phyloP scores from a whole-genome alignment of 179 eudicot species.

The Pouteria campechiana region DNA sequence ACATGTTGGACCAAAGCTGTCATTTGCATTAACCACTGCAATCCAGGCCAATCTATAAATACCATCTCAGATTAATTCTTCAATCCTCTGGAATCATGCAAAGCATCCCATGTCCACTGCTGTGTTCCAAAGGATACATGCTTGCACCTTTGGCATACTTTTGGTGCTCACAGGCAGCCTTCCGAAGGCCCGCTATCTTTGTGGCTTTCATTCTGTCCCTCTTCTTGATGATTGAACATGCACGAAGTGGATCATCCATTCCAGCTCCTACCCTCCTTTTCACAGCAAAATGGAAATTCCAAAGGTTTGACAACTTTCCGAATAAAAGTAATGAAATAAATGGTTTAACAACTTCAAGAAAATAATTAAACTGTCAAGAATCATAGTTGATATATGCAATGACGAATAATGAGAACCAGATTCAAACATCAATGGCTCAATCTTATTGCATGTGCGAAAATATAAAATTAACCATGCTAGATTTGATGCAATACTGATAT shows the following conservation, averaged over 20 bases:
- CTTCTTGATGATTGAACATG: constrained; percentile 49
- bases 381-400: neutral
- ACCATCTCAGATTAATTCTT: too few species aligned
- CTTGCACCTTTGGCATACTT: constrained; percentile 58
- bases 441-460: too few species aligned
- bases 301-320: neutral
- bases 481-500: too few species aligned
- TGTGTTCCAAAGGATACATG: constrained; percentile 86
- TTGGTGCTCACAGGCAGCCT: constrained; percentile 61
- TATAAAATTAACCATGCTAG: too few species aligned
- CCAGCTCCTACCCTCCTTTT: constrained; percentile 86
- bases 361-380: neutral
- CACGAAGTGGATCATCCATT: constrained; percentile 44
- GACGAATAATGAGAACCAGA: neutral
- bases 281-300: neutral
- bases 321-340: neutral
- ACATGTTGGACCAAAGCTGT: too few species aligned
- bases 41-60: too few species aligned
- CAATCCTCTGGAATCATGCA: constrained; percentile 51
- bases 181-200: constrained; percentile 21
- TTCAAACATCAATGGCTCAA: neutral
- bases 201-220: constrained; percentile 3
- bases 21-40: too few species aligned
- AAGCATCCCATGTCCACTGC: constrained; percentile 63
- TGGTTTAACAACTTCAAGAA: neutral